Evolutionary conservation across 768 basidiomycete genomes (phyloP).

Genomic region (Stropharia rugosoannulata): DNA sequence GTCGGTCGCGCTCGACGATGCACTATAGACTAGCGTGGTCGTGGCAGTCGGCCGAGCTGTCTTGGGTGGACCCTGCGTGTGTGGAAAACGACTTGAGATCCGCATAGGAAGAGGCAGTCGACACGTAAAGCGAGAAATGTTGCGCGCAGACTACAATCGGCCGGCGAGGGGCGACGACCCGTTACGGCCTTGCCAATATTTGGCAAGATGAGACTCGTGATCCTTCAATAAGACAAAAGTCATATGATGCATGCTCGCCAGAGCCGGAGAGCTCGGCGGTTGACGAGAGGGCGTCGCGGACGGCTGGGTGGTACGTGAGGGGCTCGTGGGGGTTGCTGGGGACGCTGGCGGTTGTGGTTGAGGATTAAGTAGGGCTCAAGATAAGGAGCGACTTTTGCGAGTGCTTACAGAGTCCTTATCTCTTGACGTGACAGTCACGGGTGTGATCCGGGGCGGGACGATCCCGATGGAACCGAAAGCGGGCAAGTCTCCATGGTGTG

Average conservation of each 20-base stretch:
- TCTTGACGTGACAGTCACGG: conserved; percentile 1
- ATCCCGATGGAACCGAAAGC: neutral
- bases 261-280: neutral
- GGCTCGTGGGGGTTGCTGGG: neutral
- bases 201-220: neutral
- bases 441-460: conserved; percentile 4
- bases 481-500: neutral
- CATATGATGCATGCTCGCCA: neutral
- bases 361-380: neutral
- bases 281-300: neutral
- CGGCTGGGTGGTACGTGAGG: neutral
- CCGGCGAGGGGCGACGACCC: neutral
- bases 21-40: neutral
- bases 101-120: no score
- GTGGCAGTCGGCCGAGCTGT: no score
- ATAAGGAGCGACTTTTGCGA: conserved; percentile 1
- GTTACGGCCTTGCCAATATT: conserved; percentile 4
- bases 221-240: neutral
- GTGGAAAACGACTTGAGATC: no score
- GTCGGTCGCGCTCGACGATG: neutral
- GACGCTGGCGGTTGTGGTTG: conserved; percentile 1
- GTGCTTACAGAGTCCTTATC: neutral
- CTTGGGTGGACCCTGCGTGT: no score
- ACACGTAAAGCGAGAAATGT: no score
- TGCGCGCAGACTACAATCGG: no score